Conservation (phyloP, 164 flowering plant species). For the Berberis vulgaris region DNA sequence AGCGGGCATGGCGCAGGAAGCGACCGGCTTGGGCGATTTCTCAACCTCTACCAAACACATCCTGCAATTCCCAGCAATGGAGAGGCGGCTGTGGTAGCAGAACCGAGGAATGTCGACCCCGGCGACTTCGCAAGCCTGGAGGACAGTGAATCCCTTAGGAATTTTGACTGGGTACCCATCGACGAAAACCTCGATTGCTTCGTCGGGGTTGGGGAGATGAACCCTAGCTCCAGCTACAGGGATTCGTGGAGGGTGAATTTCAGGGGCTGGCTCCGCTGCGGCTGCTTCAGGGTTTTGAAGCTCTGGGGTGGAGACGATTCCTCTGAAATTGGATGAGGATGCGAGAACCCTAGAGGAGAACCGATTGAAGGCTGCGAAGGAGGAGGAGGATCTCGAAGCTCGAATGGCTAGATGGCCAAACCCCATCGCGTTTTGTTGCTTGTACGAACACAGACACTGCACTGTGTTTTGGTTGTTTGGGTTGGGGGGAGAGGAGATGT, state of each 20-base stretch:
- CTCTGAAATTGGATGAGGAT: constrained; percentile 12
- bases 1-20: constrained; percentile 99
- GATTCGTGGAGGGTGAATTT: constrained; percentile 36
- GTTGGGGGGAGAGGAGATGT: no score
- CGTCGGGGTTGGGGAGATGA: constrained; percentile 64
- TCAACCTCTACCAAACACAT: constrained; percentile 99
- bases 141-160: constrained; percentile 91
- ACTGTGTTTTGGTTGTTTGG: no score
- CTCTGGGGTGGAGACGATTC: constrained; percentile 59
- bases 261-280: constrained; percentile 28
- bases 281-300: constrained; percentile 61
- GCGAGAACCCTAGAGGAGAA: constrained; percentile 3
- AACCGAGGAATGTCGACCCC: constrained; percentile 97
- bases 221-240: constrained; percentile 81
- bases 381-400: constrained; percentile 21
- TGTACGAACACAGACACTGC: no score
- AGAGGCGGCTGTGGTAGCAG: constrained; percentile 84
- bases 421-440: constrained; percentile 33
- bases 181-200: constrained; percentile 91
- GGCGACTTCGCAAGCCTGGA: constrained; percentile 95
- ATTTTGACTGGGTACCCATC: constrained; percentile 89
- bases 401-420: constrained; percentile 54
- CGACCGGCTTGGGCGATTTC: constrained; percentile 99
- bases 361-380: constrained; percentile 6
- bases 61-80: constrained; percentile 96